Base-by-base conservation (phyloP, 441 rosid genomes). In the Viola pubescens region DNA sequence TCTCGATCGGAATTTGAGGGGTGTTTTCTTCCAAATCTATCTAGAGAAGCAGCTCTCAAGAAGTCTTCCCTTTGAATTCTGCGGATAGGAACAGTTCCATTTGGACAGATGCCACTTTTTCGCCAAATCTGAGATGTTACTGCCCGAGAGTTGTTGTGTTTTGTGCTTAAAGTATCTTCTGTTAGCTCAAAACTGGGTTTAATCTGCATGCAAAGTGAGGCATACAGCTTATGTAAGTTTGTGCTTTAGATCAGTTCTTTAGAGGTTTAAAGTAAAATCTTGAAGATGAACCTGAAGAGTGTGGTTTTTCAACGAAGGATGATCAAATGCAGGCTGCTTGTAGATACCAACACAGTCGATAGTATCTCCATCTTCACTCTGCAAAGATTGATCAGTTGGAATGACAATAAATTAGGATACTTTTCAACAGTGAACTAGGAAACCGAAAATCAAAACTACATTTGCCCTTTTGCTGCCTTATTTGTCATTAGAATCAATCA, bases 41-140 rank as follows among this genome's bases (percentile, higher is more conserved):
- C 45, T 0, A 42, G 45, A 9, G 45, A 42, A 42, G 12, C 10
- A 48, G 52, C n/a, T 48, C 52, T 48, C 52, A 48, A 2, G 12
- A 48, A 6, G 13, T 48, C 52, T 8, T 2, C 19, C 52, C 52
- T 48, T 13, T 19, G 52, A n/a, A 48, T 48, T 48, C 26, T 48
- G 52, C 52, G 52, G 52, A 48, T 48, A 48, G 52, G 52, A 48
- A 48, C 16, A 48, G 52, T 48, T 48, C 52, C 52, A 14, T 48
- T 48, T 0, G 52, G 52, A 48, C 52, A 48, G 3, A 7, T 48
- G 7, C 52, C 52, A n/a, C 52, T 48, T 48, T 5, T 48, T 48
- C 13, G 12, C 52, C 52, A 48, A 13, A 48, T 14, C 7, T 48
- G 52, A 48, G 52, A 48, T 19, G 16, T 19, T n/a, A 48, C 52